Base-by-base conservation (phyloP, 345 rosid genomes). In the Geranium rotundifolium region DNA sequence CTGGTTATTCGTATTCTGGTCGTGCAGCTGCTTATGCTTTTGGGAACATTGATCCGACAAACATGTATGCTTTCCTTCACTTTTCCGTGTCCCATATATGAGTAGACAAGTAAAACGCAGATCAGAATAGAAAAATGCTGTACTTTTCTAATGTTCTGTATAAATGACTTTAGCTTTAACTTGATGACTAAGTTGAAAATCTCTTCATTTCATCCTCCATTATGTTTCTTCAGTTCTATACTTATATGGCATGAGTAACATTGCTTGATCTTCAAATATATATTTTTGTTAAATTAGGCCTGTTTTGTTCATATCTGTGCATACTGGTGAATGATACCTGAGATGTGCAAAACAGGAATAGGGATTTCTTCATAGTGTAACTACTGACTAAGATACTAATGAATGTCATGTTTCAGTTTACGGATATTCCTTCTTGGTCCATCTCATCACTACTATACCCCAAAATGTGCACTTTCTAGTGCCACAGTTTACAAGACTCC, bases 21-120 rank as follows among this genome's bases (percentile, higher is more conserved):
- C 91, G 81, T 52, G 97, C 98, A 61, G 98, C 98, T 61, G 97
- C 98, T 14, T 87, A 82, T 73, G 99, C 99, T 23, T 93, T 93
- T 76, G 96, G 89, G 54, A 93, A 88, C 74, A 93, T 93, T 64
- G 99, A 93, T 73, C 99, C 99, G 10, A 71, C 88, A 0, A 84
- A 73, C 75, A 88, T 93, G 96, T 88, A 62, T 5, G 76, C 56
- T 29, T 49, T 54, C 59, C 49, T 63, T 29, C 52, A 14, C 55
- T 12, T 46, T 5, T 69, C 56, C 67, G 0, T 20, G 27, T 12
- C 54, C 13, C 54, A 1, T 23, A 23, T 1, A 23, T 23, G 27
- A 23, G 27, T 23, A 23, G 27, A 23, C 1, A 23, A 23, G 27
- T 23, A 23, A 23, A 23, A 23, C 27, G 1, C 27, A 23, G 27